Conservation (phyloP, 2,329 filamentous ascomycete species). For the Xylaria arbuscula region DNA sequence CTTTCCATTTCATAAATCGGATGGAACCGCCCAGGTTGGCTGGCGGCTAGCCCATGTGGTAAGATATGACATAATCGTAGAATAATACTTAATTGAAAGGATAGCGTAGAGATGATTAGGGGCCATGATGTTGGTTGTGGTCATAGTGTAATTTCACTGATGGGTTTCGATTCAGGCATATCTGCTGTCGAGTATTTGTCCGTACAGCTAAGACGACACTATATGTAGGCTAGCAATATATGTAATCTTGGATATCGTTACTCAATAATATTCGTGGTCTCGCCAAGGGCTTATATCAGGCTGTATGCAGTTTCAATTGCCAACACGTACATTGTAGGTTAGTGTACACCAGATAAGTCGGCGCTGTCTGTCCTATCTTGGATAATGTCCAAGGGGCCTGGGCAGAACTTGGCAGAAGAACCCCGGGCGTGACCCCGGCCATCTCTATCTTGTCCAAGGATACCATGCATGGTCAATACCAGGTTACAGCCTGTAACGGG, state of each 20-base stretch:
- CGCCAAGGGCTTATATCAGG: slow-evolving; percentile 19
- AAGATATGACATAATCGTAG: slow-evolving; percentile 21
- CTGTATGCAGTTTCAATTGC: slow-evolving; percentile 17
- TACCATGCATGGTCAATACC: too few species aligned
- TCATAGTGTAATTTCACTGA: background rate
- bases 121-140: background rate
- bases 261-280: slow-evolving; percentile 15
- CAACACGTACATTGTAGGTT: background rate
- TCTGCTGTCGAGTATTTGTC: background rate
- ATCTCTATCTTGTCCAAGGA: too few species aligned
- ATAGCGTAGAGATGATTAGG: background rate
- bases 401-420: too few species aligned
- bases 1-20: background rate
- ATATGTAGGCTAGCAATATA: background rate
- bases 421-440: too few species aligned
- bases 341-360: background rate
- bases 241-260: background rate
- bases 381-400: too few species aligned
- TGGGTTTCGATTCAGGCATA: background rate
- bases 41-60: background rate
- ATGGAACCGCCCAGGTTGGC: background rate
- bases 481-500: background rate
- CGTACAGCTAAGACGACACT: background rate
- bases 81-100: slow-evolving; percentile 1
- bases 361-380: background rate